Base-by-base conservation (phyloP, 2,329 filamentous ascomycete genomes). In the Calonectria pteridis region DNA sequence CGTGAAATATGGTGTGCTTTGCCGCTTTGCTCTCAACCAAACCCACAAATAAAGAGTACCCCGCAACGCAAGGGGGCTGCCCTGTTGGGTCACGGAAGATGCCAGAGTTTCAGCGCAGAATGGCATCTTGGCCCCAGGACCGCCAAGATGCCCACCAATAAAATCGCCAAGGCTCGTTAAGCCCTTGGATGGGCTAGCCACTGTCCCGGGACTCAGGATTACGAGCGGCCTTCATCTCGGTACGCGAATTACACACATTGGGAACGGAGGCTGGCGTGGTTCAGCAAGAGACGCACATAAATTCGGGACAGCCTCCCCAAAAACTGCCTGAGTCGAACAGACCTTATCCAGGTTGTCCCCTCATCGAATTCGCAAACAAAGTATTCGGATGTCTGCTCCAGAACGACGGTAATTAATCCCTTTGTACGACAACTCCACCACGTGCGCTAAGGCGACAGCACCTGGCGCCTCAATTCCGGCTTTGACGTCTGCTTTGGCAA, bases 41-140 rank as follows among this genome's bases (percentile, higher is more conserved):
- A 16, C 67, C 37, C 37, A 18, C 18, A 43, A 28, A 18, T 3
- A 50, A n/a, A 35, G 35, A 26, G 46, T 53, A 72, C 46, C 69
- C 46, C 49, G 35, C 55, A 63, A 46, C 55, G n/a, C n/a, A n/a
- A n/a, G 63, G 55, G 55, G 55, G 29, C 23, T 29, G 55, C 64
- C 63, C 31, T 33, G 40, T 71, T 71, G 69, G 69, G 69, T 33
- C 28, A 50, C 59, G 69, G 62, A 67, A 62, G 51, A 62, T 40
- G 35, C 26, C 51, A 26, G 16, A 23, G 50, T 67, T 53, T 40
- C 65, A 37, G 49, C 11, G 49, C 46, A 53, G 50, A 29, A 58
- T 28, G 28, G 5, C 55, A 51, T 62, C 29, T 20, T 13, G 28
- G 10, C 29, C 16, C 29, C 11, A 50, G 53, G 29, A 50, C 26